Conservation (phyloP, 768 basidiomycete species). For the Lactarius evosmus region DNA sequence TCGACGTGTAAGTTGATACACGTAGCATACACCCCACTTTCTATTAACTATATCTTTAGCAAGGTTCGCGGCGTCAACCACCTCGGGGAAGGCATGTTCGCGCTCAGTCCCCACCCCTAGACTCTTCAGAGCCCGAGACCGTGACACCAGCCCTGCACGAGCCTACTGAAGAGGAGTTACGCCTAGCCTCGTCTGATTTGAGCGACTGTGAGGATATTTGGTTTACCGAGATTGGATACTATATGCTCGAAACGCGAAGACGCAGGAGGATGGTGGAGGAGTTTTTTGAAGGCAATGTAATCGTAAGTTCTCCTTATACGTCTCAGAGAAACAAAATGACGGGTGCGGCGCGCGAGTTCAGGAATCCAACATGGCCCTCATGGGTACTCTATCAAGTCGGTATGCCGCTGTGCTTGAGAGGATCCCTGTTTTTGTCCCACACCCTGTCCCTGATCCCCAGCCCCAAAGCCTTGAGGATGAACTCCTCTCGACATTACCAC, state of each 20-base stretch:
- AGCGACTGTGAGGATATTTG: constrained; percentile 80
- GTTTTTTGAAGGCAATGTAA: constrained; percentile 65
- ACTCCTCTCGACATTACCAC: constrained; percentile 36
- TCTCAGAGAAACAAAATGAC: not conserved
- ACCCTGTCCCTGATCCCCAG: constrained; percentile 31
- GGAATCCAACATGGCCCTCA: constrained; percentile 69
- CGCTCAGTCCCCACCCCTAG: constrained; percentile 28
- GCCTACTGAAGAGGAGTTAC: constrained; percentile 42
- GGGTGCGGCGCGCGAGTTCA: constrained; percentile 33
- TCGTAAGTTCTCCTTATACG: constrained; percentile 44
- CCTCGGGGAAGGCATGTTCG: constrained; percentile 40
- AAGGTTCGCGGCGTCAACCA: constrained; percentile 33
- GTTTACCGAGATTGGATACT: constrained; percentile 64
- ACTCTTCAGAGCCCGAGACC: constrained; percentile 32
- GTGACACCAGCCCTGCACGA: constrained; percentile 34
- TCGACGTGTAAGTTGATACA: constrained; percentile 51
- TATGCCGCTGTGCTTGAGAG: constrained; percentile 50
- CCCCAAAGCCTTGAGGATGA: constrained; percentile 37
- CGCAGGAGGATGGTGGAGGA: constrained; percentile 69
- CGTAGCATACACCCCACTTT: constrained; percentile 14
- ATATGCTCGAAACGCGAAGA: constrained; percentile 67
- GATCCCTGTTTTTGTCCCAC: constrained; percentile 43
- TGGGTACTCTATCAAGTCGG: constrained; percentile 54
- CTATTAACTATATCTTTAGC: constrained; percentile 25
- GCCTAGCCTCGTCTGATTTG: constrained; percentile 67